phyloP scores from a whole-genome alignment of 495 filamentous ascomycete species.

The Poronia punctata region DNA sequence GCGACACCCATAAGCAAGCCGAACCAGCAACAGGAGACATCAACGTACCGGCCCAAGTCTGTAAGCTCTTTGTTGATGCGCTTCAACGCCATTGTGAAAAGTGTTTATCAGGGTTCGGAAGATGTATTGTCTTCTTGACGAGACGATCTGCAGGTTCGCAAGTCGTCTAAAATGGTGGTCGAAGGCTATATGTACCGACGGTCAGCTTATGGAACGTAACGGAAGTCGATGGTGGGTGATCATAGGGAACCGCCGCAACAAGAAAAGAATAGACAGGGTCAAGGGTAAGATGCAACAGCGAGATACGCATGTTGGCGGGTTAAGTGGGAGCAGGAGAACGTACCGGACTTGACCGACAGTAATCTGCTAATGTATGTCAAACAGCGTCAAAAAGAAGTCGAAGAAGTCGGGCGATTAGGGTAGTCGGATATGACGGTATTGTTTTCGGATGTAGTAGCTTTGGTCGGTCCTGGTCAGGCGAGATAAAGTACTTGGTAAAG shows the following conservation, averaged over 20 bases:
- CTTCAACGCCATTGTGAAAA: conserved; percentile 86
- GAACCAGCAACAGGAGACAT: conserved; percentile 7
- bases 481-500: neutral
- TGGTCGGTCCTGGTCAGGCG: conserved; percentile 4
- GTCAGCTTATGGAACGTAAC: conserved; percentile 24
- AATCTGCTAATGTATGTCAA: too few relatives aligned
- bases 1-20: conserved; percentile 10
- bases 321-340: too few relatives aligned
- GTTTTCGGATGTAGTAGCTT: conserved; percentile 3
- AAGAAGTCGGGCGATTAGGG: neutral
- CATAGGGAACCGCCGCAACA: neutral
- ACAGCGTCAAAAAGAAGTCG: neutral
- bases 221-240: conserved; percentile 19
- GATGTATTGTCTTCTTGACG: conserved; percentile 20
- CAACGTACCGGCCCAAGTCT: conserved; percentile 91
- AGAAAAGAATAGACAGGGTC: neutral
- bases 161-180: conserved; percentile 9
- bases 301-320: too few relatives aligned
- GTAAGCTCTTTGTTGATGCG: conserved; percentile 99
- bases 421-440: neutral
- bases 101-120: conserved; percentile 12
- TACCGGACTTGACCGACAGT: too few relatives aligned
- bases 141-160: neutral
- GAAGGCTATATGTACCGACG: conserved; percentile 19
- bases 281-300: neutral